These are phyloP conservation scores for Beta vulgaris DNA, from an alignment of 148 eudicot species.

Conservation along the genomic window DNA sequence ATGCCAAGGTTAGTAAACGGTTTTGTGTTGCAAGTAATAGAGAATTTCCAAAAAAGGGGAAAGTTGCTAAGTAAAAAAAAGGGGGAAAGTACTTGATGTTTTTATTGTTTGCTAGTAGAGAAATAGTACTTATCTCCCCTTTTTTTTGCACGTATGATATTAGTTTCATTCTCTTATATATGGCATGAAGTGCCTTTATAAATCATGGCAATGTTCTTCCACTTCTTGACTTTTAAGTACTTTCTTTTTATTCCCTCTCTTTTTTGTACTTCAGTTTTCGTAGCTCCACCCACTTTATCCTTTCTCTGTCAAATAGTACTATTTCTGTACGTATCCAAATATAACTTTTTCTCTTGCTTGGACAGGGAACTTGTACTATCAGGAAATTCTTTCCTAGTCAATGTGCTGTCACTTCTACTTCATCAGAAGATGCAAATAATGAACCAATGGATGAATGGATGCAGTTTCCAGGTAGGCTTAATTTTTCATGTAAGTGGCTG, in stretches of 20 bases:
- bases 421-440: constrained; percentile 16
- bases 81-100: too few relatives aligned
- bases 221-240: not conserved
- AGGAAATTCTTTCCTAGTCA: constrained; percentile 41
- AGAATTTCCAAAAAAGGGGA: too few relatives aligned
- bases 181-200: not conserved
- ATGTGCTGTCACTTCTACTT: constrained; percentile 10
- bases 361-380: constrained; percentile 66
- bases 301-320: not conserved
- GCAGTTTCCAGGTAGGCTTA: constrained; percentile 26
- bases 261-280: not conserved
- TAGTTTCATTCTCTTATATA: not conserved
- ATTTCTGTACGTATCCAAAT: not conserved
- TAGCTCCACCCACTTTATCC: not conserved
- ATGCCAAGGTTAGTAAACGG: too few relatives aligned
- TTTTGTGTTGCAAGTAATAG: too few relatives aligned
- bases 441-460: constrained; percentile 3
- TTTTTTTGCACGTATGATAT: too few relatives aligned
- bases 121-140: too few relatives aligned
- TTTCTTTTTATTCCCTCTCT: too few relatives aligned
- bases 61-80: too few relatives aligned
- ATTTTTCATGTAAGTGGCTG: not conserved
- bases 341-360: constrained; percentile 9
- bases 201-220: not conserved
- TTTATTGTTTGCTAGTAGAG: too few relatives aligned